Evolutionary conservation across 352 stramenopile species (phyloP), one percentile per base, ranked within the genome.

Genomic region (Phytophthora idaei): DNA sequence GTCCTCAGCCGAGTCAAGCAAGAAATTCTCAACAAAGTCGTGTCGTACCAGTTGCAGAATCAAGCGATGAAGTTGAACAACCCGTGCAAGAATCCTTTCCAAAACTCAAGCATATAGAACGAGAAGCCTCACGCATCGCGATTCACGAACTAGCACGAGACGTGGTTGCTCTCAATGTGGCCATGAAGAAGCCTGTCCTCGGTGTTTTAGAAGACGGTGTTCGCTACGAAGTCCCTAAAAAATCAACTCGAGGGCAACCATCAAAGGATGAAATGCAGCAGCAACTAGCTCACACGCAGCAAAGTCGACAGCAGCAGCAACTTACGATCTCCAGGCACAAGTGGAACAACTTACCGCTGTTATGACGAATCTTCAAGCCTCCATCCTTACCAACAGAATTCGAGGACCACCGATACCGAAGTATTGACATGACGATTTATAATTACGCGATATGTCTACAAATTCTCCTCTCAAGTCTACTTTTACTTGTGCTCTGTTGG

Each of bases 211-310:
- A 86, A 28, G 75, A 88, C 52, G 80, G 77, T 3, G 77, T 88
- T 52, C 80, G 80, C n/a, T 89, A 89, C 48, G 80, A 86, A 57
- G 57, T 76, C 5, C 77, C 77, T 3, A 68, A 69, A 36, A 85
- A 83, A 32, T 77, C 74, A 8, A 63, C 54, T 25, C 67, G 42
- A 57, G 74, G 36, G 57, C 74, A 58, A 55, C 71, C 12, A 36
- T 69, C 37, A 36, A 71, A 57, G 17, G 62, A 60, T 21, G 55
- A 36, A 42, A 45, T 29, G 4, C 45, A 57, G 5, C 50, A 68
- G 25, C 49, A 67, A 60, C 25, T 67, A 36, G 52, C 45, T 3
- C 57, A 67, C 48, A 36, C 36, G 0, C 57, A 72, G 36, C 50
- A 64, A 42, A 67, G 51, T n/a, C 64, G 50, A 31, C 57, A 67